These are phyloP conservation scores for Phaeophleospora eucalypticola DNA, from an alignment of 2,329 filamentous ascomycete species.

Conservation along the genomic window DNA sequence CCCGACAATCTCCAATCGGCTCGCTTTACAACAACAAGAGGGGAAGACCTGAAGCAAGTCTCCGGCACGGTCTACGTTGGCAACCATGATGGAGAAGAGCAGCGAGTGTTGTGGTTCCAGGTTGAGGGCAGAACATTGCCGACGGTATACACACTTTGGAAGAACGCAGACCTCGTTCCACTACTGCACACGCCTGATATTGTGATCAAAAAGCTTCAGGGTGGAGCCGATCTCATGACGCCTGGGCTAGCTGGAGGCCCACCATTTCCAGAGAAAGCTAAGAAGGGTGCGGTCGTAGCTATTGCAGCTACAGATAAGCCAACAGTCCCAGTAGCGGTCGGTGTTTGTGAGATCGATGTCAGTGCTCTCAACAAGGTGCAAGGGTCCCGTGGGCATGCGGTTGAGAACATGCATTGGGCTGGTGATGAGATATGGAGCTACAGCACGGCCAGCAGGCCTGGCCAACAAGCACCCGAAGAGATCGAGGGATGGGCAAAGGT, in stretches of 20 bases:
- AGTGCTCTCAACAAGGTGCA: constrained; percentile 52
- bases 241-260: constrained; percentile 62
- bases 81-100: constrained; percentile 53
- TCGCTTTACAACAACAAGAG: constrained; percentile 62
- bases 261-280: constrained; percentile 58
- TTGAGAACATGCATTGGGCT: constrained; percentile 63
- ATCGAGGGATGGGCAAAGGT: constrained; percentile 50
- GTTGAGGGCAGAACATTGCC: constrained; percentile 54
- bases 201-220: constrained; percentile 59
- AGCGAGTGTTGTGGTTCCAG: constrained; percentile 62
- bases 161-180: constrained; percentile 57
- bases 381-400: constrained; percentile 61
- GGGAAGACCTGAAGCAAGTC: constrained; percentile 57
- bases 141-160: constrained; percentile 63
- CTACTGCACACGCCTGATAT: constrained; percentile 61
- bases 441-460: constrained; percentile 53
- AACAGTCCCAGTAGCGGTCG: constrained; percentile 60
- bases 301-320: constrained; percentile 57
- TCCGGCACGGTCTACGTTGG: constrained; percentile 64
- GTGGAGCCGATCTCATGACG: constrained; percentile 65
- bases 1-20: constrained; percentile 61
- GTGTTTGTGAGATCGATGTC: constrained; percentile 62
- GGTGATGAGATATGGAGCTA: constrained; percentile 67
- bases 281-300: constrained; percentile 59
- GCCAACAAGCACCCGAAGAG: constrained; percentile 49